phyloP scores from a whole-genome alignment of 441 rosid genomes.

The Populus hybrid region DNA sequence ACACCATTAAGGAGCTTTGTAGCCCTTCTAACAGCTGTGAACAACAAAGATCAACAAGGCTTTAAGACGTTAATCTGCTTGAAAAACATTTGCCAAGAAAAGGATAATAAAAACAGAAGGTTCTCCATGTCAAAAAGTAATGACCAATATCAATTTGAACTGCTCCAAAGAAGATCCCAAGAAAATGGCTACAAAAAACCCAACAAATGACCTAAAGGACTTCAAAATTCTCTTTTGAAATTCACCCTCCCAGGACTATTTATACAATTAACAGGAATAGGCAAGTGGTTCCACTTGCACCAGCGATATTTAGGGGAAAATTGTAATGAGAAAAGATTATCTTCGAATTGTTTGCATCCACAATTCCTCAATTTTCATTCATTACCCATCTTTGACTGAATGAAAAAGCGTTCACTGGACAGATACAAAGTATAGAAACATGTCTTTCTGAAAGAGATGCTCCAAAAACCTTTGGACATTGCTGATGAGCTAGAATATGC shows the following conservation, averaged over 20 bases:
- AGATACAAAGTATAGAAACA: neutral
- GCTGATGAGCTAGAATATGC: neutral
- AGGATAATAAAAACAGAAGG: neutral
- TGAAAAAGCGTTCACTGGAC: neutral
- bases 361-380: neutral
- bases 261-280: neutral
- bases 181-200: neutral
- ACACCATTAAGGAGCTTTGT: constrained; percentile 81
- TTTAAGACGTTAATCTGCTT: neutral
- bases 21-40: constrained; percentile 90
- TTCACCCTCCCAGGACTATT: neutral
- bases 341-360: neutral
- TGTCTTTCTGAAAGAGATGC: neutral
- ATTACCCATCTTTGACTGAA: neutral
- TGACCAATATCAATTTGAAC: neutral
- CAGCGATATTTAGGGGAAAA: neutral
- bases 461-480: neutral
- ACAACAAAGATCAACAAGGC: constrained; percentile 12
- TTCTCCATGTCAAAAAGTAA: neutral
- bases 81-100: neutral
- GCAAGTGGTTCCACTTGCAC: neutral
- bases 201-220: neutral
- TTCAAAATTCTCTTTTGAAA: neutral
- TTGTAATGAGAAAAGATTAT: neutral
- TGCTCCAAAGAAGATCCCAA: neutral